Percentiles rank a stretch among this genome's conserved stretches.
These are phyloP conservation scores for Aspergillus saccharolyticus DNA, from an alignment of 495 filamentous ascomycete species.

Conservation along the genomic window DNA sequence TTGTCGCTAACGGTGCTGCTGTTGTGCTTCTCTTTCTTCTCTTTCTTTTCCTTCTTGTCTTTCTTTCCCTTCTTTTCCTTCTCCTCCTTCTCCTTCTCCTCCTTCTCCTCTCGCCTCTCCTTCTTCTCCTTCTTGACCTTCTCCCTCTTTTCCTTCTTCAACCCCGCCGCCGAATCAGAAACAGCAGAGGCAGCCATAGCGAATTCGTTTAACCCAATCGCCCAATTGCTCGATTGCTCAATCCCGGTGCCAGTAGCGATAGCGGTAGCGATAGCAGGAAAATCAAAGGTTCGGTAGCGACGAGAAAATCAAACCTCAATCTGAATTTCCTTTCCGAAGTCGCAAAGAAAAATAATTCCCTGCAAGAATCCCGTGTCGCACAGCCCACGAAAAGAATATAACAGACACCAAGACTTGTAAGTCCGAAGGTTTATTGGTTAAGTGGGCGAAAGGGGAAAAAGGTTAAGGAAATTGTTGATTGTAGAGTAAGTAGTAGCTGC, in stretches of 20 bases:
- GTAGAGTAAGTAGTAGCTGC: too few species aligned
- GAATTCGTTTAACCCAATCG: too few species aligned
- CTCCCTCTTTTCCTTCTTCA: conserved; percentile 51
- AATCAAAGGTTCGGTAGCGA: background rate
- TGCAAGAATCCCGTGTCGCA: background rate
- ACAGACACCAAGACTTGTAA: background rate
- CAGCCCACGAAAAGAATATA: background rate
- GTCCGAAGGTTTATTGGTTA: background rate
- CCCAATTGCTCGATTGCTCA: background rate
- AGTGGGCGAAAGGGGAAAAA: background rate
- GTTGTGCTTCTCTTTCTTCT: conserved; percentile 14
- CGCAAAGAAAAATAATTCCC: too few species aligned
- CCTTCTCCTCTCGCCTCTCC: conserved; percentile 16
- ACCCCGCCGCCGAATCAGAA: conserved; percentile 71
- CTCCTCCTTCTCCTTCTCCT: conserved; percentile 22
- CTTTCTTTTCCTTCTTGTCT: background rate
- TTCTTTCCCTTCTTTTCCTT: conserved; percentile 8
- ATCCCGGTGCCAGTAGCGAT: too few species aligned
- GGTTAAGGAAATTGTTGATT: too few species aligned
- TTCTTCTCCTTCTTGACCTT: conserved; percentile 19
- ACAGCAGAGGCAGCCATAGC: conserved; percentile 26
- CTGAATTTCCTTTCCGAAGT: too few species aligned
- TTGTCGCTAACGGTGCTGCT: conserved; percentile 2
- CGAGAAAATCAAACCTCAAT: too few species aligned
- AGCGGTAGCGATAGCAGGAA: too few species aligned